Conservation (phyloP, 495 filamentous ascomycete species). For the Daldinia grandis region DNA sequence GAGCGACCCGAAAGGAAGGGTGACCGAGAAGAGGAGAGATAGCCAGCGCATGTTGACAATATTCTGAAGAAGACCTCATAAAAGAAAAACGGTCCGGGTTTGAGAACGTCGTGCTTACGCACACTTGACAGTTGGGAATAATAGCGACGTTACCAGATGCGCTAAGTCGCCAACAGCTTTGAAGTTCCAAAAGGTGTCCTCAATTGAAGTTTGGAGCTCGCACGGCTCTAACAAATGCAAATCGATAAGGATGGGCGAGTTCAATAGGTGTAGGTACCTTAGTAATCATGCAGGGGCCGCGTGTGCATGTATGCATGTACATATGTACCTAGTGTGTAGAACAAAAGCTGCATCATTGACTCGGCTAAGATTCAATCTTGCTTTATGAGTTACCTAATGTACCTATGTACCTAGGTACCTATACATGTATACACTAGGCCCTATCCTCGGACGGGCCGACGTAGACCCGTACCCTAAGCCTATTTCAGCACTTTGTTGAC, state of each 20-base stretch:
- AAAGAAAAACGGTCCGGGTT: not conserved
- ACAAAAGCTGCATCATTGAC: not conserved
- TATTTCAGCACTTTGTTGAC: constrained; percentile 47
- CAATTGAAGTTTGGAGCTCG: constrained; percentile 34
- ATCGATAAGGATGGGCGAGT: not conserved
- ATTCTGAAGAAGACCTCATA: constrained; percentile 19
- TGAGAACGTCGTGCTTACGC: constrained; percentile 15
- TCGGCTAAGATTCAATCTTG: not conserved
- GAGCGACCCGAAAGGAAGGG: constrained; percentile 62
- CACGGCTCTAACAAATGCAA: not conserved
- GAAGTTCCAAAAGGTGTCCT: constrained; percentile 47
- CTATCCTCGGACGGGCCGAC: constrained; percentile 6
- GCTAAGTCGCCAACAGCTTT: constrained; percentile 12
- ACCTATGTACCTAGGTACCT: not conserved
- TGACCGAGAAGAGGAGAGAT: constrained; percentile 64
- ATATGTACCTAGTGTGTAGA: too few species aligned
- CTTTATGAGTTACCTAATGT: not conserved
- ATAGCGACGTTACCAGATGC: constrained; percentile 11
- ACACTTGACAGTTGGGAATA: constrained; percentile 17
- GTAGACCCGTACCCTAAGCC: constrained; percentile 33
- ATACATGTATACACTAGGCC: not conserved
- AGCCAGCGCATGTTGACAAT: constrained; percentile 61
- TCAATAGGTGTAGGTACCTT: too few species aligned
- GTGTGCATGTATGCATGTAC: too few species aligned
- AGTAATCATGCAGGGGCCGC: constrained; percentile 25